phyloP scores from a whole-genome alignment of 192 early-diverging fungal species.

The Coemansia reversa region DNA sequence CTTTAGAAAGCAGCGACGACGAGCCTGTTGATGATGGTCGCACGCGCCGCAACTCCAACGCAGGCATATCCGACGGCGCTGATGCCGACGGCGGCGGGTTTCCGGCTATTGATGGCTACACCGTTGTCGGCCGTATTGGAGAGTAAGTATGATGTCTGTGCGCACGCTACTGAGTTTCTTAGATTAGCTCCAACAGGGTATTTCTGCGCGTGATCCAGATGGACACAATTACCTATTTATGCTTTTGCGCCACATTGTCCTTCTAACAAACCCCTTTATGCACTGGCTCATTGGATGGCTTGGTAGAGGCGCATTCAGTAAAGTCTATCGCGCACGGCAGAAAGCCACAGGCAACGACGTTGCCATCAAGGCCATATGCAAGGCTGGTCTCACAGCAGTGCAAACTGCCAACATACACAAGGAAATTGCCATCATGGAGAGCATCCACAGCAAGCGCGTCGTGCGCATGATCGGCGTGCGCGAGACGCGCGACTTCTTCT shows the following conservation, averaged over 20 bases:
- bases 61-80: conserved; percentile 23
- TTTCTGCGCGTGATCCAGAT: no score
- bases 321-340: conserved; percentile 71
- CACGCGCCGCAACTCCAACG: conserved; percentile 42
- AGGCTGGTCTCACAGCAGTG: conserved; percentile 66
- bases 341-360: conserved; percentile 61
- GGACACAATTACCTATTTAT: no score
- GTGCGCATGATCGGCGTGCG: conserved; percentile 72
- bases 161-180: not conserved
- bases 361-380: conserved; percentile 82
- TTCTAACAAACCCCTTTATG: no score
- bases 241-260: no score
- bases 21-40: conserved; percentile 11
- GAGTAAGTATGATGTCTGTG: conserved; percentile 29
- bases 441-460: conserved; percentile 74
- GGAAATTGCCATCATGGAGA: conserved; percentile 83
- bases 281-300: no score
- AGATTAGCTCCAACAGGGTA: no score
- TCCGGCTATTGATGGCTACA: conserved; percentile 51
- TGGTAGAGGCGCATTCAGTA: conserved; percentile 80
- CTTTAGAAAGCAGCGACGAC: conserved; percentile 37
- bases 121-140: conserved; percentile 41
- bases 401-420: conserved; percentile 84
- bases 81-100: conserved; percentile 35
- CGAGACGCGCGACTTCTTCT: conserved; percentile 75